These are phyloP conservation scores for Candida cerambycidarum DNA, from an alignment of 805 yeast genomes.

Conservation along the genomic window DNA sequence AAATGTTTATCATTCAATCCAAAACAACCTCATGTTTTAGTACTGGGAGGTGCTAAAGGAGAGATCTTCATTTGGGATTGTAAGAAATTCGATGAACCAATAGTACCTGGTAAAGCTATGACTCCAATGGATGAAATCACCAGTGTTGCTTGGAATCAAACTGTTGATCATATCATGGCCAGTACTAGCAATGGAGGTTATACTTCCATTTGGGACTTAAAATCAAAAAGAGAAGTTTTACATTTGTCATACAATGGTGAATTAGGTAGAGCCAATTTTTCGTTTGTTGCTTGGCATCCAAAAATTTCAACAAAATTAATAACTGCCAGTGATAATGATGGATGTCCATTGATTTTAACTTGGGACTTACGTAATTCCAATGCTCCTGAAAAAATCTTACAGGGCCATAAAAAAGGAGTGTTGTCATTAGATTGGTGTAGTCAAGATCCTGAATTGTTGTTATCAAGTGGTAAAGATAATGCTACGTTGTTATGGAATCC, in stretches of 20 bases:
- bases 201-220: constrained; percentile 92
- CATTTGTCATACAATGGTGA: constrained; percentile 73
- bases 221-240: constrained; percentile 82
- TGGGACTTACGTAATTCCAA: constrained; percentile 96
- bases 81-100: constrained; percentile 54
- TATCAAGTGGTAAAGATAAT: constrained; percentile 94
- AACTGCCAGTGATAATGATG: constrained; percentile 84
- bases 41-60: constrained; percentile 86
- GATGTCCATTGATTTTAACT: constrained; percentile 72
- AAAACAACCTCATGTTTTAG: constrained; percentile 66
- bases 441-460: constrained; percentile 71
- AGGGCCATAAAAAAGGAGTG: constrained; percentile 86
- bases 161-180: constrained; percentile 83
- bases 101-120: constrained; percentile 74
- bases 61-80: constrained; percentile 92
- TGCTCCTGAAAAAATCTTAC: constrained; percentile 76
- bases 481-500: constrained; percentile 91
- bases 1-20: constrained; percentile 77
- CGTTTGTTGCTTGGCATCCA: constrained; percentile 95
- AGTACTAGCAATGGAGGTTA: constrained; percentile 82
- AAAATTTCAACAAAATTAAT: constrained; percentile 77
- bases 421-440: constrained; percentile 91
- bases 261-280: constrained; percentile 59
- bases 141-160: constrained; percentile 85
- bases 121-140: constrained; percentile 80